A percentile compares a stretch with the other conserved stretches of the same genome.
Conservation (phyloP, 2,329 filamentous ascomycete species). For the Xylariaceae sp. region DNA sequence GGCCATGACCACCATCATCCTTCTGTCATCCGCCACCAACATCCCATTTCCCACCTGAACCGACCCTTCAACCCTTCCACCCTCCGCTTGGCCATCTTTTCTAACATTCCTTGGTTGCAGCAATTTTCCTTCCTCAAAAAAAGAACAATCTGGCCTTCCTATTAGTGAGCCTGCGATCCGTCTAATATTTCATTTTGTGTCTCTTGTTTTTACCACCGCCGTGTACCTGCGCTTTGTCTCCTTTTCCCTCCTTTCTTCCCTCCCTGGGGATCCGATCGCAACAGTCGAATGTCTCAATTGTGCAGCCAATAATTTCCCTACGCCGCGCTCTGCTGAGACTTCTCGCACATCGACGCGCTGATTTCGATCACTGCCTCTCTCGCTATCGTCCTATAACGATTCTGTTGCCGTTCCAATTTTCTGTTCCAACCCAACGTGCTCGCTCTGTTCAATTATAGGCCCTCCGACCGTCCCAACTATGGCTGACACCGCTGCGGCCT, state of each 20-base stretch:
- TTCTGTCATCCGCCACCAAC: conserved; percentile 30
- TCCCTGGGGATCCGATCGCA: conserved; percentile 15
- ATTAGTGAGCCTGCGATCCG: conserved; percentile 1
- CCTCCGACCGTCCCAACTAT: conserved; percentile 30
- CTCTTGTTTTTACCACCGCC: conserved; percentile 10
- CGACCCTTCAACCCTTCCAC: conserved; percentile 16
- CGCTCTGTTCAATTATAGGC: conserved; percentile 24
- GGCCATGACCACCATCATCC: conserved; percentile 29
- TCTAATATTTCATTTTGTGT: conserved; percentile 21
- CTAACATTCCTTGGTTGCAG: conserved; percentile 20
- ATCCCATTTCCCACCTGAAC: conserved; percentile 15
- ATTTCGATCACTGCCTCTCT: conserved; percentile 7
- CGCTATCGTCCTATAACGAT: neutral
- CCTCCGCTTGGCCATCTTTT: conserved; percentile 17
- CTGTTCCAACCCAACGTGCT: conserved; percentile 19
- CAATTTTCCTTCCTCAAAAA: conserved; percentile 9
- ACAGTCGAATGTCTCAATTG: conserved; percentile 32
- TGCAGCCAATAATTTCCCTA: conserved; percentile 27
- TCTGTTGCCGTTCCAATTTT: conserved; percentile 8
- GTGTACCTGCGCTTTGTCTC: conserved; percentile 13
- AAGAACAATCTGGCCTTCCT: neutral
- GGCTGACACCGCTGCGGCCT: conserved; percentile 35
- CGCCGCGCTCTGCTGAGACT: conserved; percentile 21
- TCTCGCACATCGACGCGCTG: conserved; percentile 14
- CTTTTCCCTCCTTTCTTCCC: conserved; percentile 20